Evolutionary conservation across 768 basidiomycete species (phyloP).

Genomic region (Tylopilus felleus): DNA sequence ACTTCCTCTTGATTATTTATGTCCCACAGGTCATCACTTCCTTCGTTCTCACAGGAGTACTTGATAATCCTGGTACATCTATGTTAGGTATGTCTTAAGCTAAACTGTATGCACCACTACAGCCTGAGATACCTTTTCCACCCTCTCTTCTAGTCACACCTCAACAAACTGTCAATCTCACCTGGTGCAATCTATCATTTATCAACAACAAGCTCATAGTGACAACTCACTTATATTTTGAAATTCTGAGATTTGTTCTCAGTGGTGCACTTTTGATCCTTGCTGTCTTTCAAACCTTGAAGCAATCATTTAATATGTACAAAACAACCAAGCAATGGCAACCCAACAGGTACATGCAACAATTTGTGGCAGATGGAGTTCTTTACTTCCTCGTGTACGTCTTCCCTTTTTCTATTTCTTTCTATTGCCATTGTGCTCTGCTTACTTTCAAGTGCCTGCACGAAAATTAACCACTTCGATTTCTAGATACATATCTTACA

Average conservation of each 20-base stretch:
- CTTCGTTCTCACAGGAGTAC: neutral
- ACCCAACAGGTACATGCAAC: conserved; percentile 1
- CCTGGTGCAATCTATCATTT: neutral
- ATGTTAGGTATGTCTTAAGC: conserved; percentile 2
- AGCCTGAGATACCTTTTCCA: neutral
- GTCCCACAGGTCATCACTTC: neutral
- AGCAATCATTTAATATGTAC: neutral
- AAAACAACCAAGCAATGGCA: neutral
- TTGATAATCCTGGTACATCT: neutral
- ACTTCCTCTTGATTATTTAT: neutral
- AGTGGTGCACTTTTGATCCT: neutral
- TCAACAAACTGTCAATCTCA: neutral
- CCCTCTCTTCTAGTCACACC: neutral
- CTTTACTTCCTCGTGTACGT: conserved; percentile 11
- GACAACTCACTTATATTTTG: neutral
- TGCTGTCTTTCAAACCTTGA: neutral
- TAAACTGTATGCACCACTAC: neutral
- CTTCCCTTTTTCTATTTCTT: no score
- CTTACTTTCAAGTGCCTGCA: neutral
- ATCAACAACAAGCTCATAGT: neutral
- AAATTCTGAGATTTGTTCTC: neutral
- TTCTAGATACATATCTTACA: neutral
- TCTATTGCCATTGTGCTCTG: no score
- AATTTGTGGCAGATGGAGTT: conserved; percentile 1
- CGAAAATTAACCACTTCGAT: neutral